Evolutionary conservation across 805 yeast species (phyloP), one percentile per base, ranked within the genome.

Genomic region (Wickerhamiella azymoides): DNA sequence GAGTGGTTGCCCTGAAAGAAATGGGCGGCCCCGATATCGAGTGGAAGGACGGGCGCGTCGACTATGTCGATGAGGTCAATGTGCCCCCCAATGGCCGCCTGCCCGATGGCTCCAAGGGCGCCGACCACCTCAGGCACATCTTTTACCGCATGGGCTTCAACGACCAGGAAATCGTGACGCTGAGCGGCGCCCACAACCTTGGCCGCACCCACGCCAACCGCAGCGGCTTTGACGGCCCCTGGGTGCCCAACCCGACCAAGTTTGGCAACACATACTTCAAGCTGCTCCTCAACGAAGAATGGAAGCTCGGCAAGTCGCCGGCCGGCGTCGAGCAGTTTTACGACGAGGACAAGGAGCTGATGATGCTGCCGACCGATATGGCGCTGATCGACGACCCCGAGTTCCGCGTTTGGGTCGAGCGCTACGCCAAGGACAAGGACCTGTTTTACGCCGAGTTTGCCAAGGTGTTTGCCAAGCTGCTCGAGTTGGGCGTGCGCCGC

Each of bases 321-420:
- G 66, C 57, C 24, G 71, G 71, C n/a, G 54, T 55, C 36, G 54
- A 50, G 43, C 67, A 63, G 55, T 63, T 51, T 52, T 60, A 63
- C 52, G 66, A 66, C 50, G 75, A 72, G 53, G 81, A 78, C 57
- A 70, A 72, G 49, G 74, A 70, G 51, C 71, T 82, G 53, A 84
- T 85, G 94, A 85, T 85, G 95, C 64, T 85, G 45, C 85, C 84
- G 25, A 77, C 93, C 10, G 95, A 85, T 58, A 70, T 77, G 71
- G 77, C 84, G 13, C 64, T 82, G 39, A 58, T 74, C n/a, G 65
- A 73, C 53, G 88, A 80, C 61, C 70, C 76, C 3, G 66, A 62
- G 41, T 84, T 78, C 61, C 63, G 65, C 49, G 62, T 65, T 46
- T 76, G 79, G 73, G 88, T 80, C 13, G 71, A 77, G 54, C 63